These are phyloP conservation scores for Chlamydomonas sphaeroides DNA, from an alignment of 139 green algal species.

Conservation along the genomic window DNA sequence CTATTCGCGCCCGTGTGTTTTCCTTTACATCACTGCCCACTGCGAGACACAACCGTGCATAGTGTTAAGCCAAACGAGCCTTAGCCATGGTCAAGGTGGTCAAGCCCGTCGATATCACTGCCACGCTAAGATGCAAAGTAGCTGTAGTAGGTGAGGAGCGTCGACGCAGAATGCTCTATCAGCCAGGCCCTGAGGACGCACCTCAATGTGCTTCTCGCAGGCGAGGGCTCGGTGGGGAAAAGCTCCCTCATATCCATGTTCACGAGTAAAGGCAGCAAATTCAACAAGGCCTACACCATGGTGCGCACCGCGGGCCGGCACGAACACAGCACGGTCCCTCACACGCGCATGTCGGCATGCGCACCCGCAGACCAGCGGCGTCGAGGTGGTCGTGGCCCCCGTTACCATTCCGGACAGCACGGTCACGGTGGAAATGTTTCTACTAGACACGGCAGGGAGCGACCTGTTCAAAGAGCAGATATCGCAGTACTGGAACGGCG, in stretches of 20 bases:
- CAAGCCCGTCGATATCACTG: constrained; percentile 17
- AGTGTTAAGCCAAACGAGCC: too few relatives aligned
- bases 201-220: constrained; percentile 1
- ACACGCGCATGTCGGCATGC: too few relatives aligned
- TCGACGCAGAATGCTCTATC: neutral
- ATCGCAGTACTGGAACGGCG: constrained; percentile 57
- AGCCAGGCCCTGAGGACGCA: neutral
- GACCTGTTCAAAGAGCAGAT: constrained; percentile 53
- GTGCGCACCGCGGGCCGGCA: too few relatives aligned
- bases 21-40: too few relatives aligned
- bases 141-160: constrained; percentile 51
- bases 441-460: constrained; percentile 53
- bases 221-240: constrained; percentile 52
- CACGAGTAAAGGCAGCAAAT: constrained; percentile 55
- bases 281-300: constrained; percentile 54
- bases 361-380: constrained; percentile 43
- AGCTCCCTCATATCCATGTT: constrained; percentile 56
- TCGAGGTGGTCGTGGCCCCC: constrained; percentile 48
- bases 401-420: constrained; percentile 52
- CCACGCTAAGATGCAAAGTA: constrained; percentile 56
- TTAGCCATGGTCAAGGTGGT: too few relatives aligned
- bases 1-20: too few relatives aligned
- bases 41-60: too few relatives aligned
- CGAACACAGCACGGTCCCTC: too few relatives aligned
- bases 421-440: constrained; percentile 48